Conservation (phyloP, 2,329 filamentous ascomycete genomes). For the Seiridium unicorne region DNA sequence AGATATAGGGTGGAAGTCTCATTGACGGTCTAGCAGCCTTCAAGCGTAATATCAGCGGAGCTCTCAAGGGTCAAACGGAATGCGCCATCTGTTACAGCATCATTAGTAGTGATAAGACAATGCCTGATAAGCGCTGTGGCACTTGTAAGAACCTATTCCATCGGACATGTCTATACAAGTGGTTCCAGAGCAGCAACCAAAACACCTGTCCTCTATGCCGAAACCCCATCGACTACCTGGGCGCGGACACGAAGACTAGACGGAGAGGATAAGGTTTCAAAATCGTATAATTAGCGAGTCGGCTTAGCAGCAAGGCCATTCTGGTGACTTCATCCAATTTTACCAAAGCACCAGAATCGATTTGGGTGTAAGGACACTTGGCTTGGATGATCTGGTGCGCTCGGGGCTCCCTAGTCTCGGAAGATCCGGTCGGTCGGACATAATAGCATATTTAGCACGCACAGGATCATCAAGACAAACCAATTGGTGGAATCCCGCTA, state of each 20-base stretch:
- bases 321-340: no score
- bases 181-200: slow-evolving; percentile 92
- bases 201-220: slow-evolving; percentile 91
- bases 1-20: slow-evolving; percentile 69
- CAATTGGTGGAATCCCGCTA: no score
- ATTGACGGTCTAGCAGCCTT: slow-evolving; percentile 86
- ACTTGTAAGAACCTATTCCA: slow-evolving; percentile 97
- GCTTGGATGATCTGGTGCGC: no score
- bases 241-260: slow-evolving; percentile 23
- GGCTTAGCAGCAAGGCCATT: no score
- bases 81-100: slow-evolving; percentile 98
- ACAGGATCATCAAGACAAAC: no score
- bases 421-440: no score
- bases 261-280: slow-evolving; percentile 10
- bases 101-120: slow-evolving; percentile 81
- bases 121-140: slow-evolving; percentile 86
- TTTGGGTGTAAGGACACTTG: no score
- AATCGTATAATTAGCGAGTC: no score
- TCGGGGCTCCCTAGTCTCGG: no score
- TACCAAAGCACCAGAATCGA: no score
- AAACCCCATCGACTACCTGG: slow-evolving; percentile 71
- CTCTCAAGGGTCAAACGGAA: slow-evolving; percentile 88
- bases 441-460: no score
- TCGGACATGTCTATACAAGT: slow-evolving; percentile 85
- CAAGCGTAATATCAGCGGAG: slow-evolving; percentile 81